Evolutionary conservation across 1,139 yeast genomes (phyloP), one percentile per base, ranked within the genome.

Genomic region (Nadsonia commutata): DNA sequence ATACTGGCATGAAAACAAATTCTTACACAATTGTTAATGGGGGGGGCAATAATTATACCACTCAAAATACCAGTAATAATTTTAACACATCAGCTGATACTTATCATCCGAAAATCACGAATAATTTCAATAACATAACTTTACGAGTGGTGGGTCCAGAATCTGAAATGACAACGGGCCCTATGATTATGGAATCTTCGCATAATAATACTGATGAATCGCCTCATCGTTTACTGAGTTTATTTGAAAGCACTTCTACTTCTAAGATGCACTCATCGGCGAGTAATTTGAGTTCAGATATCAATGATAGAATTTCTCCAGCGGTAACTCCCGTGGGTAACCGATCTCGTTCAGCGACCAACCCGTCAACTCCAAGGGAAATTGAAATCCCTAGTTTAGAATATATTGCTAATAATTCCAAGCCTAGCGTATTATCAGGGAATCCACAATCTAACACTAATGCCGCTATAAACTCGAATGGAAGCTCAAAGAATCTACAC

Each of bases 391-490:
- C 38, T 17, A 38, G 31, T 17, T 39, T 31, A n/a, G 33, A 27
- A 17, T 13, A 38, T 18, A 38, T 37, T 2, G n/a, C n/a, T n/a
- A n/a, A n/a, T n/a, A n/a, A n/a, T n/a, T 40, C 43, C 17, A 40
- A 36, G 8, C 18, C 13, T 11, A 11, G 16, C 5, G 13, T 9
- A 9, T 16, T 13, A 11, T 27, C 33, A 11, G 5, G 8, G 6
- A 21, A 9, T 21, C n/a, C n/a, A n/a, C 6, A 3, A 11, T 27
- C 33, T 9, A 27, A 27, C n/a, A 11, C n/a, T 13, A 27, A 27
- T 27, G 3, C 33, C 13, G n/a, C n/a, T n/a, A n/a, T n/a, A n/a
- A n/a, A n/a, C n/a, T n/a, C n/a, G n/a, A n/a, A n/a, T n/a, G n/a
- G n/a, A n/a, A n/a, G n/a, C n/a, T n/a, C n/a, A n/a, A n/a, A n/a